These are phyloP conservation scores for Aureobasidium sp. DNA, from an alignment of 2,329 filamentous ascomycete species.

Conservation along the genomic window DNA sequence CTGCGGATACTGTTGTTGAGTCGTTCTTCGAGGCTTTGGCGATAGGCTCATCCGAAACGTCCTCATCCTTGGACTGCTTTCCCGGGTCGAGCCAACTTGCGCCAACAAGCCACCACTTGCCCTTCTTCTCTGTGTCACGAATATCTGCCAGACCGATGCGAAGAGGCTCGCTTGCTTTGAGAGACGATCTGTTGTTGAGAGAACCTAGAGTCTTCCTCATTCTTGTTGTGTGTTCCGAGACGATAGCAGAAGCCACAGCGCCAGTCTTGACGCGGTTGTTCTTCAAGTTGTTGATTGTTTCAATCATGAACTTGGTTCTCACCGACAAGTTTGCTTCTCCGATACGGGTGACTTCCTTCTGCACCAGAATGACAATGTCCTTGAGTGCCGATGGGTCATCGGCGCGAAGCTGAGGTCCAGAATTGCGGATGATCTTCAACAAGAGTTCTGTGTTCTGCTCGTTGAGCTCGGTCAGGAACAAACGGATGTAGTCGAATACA, in stretches of 20 bases:
- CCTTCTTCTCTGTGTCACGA: slow-evolving; percentile 72
- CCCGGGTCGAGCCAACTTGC: slow-evolving; percentile 66
- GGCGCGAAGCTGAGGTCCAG: slow-evolving; percentile 73
- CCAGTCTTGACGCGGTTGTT: slow-evolving; percentile 84
- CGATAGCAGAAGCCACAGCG: slow-evolving; percentile 61
- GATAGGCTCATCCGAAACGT: not conserved
- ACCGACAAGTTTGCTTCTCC: slow-evolving; percentile 70
- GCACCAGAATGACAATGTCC: slow-evolving; percentile 75
- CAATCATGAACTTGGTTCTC: slow-evolving; percentile 94
- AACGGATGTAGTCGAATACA: slow-evolving; percentile 83
- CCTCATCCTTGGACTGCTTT: slow-evolving; percentile 18
- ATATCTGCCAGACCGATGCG: slow-evolving; percentile 78
- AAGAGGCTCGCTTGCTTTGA: slow-evolving; percentile 73
- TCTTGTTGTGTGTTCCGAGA: slow-evolving; percentile 72
- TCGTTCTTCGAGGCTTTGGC: not conserved
- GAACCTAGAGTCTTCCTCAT: slow-evolving; percentile 85
- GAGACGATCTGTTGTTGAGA: slow-evolving; percentile 58
- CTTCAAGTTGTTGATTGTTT: slow-evolving; percentile 89
- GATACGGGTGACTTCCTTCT: slow-evolving; percentile 60
- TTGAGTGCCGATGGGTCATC: slow-evolving; percentile 86
- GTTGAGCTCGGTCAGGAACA: slow-evolving; percentile 66
- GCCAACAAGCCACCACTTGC: slow-evolving; percentile 98
- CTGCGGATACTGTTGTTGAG: slow-evolving; percentile 1
- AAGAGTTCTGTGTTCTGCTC: slow-evolving; percentile 86
- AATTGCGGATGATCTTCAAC: slow-evolving; percentile 72